Percentiles rank a stretch among this genome's conserved stretches.
Conservation (phyloP, 331 rosid genomes). For the Quercus phellos region DNA sequence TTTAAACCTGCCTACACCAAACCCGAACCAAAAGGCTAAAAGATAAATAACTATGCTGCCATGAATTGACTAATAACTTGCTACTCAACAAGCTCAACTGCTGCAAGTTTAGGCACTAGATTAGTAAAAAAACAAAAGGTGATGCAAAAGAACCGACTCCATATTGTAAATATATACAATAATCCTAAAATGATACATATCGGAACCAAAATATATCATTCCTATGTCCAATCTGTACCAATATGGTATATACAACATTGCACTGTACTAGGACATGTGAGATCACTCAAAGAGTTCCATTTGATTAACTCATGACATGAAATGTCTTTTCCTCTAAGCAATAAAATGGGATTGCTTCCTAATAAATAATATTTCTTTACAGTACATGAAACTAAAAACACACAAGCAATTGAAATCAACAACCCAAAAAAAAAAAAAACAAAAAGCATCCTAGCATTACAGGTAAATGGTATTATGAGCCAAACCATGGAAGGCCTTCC, state of each 20-base stretch:
- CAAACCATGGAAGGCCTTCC: conserved; percentile 33
- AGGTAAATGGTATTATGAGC: neutral
- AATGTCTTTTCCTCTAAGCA: too few species aligned
- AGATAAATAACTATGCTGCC: neutral
- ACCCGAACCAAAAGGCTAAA: neutral
- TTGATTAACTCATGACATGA: too few species aligned
- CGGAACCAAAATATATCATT: too few species aligned
- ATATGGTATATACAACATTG: too few species aligned
- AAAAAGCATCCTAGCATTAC: neutral
- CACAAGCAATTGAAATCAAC: neutral
- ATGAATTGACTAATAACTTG: neutral
- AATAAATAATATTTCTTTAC: too few species aligned
- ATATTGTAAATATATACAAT: neutral
- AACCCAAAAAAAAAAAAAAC: neutral
- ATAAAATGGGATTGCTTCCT: too few species aligned
- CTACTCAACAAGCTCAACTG: neutral
- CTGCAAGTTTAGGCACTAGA: neutral
- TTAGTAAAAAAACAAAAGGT: too few species aligned
- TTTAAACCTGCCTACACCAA: neutral
- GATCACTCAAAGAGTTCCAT: too few species aligned
- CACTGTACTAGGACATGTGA: too few species aligned
- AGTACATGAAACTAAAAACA: neutral
- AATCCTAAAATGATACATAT: too few species aligned
- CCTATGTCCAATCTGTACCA: too few species aligned
- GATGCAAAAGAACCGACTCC: neutral